phyloP scores from a whole-genome alignment of 176 grass and related monocot species.

The bread wheat (Triticum aestivum) region IWGSC_CS_RefSeq_v2.1 NC_057797.1:785914630-785915129 shows the following conservation, averaged over 20 bases:
- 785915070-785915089: constrained; percentile 93
- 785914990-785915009: constrained; percentile 90
- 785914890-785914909: neutral
- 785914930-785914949: neutral
- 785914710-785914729: neutral
- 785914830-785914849: neutral
- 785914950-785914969: constrained; percentile 97
- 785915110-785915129: neutral
- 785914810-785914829: constrained; percentile 84
- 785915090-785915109: constrained; percentile 34
- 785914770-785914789: constrained; percentile 87
- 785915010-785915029: constrained; percentile 71
- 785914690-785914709: neutral
- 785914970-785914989: constrained; percentile 94
- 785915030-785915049: constrained; percentile 79
- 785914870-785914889: neutral
- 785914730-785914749: neutral
- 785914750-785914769: constrained; percentile 96
- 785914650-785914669: neutral
- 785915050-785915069: constrained; percentile 87
- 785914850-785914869: neutral
- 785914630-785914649: constrained; percentile 35
- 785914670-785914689: neutral
- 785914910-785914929: neutral
- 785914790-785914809: constrained; percentile 72